Conservation (phyloP, 805 yeast genomes). For the Starmerella bacillaris region DNA sequence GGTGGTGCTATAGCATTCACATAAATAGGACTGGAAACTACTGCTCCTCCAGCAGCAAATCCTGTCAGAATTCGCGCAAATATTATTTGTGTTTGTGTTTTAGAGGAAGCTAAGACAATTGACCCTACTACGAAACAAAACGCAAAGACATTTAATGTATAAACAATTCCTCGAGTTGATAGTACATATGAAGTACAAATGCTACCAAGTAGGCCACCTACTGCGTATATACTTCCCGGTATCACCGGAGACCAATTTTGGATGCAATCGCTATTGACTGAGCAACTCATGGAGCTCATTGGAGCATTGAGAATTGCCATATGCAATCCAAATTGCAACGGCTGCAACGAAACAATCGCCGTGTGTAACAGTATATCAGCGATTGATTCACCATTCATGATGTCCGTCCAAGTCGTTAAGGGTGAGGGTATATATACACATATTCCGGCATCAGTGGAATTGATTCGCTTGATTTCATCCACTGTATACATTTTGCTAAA, state of each 20-base stretch:
- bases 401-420: no score
- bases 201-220: conserved; percentile 73
- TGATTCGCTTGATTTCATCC: no score
- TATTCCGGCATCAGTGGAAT: no score
- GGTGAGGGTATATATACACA: no score
- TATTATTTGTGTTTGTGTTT: conserved; percentile 28
- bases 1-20: conserved; percentile 67
- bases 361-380: neutral
- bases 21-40: conserved; percentile 70
- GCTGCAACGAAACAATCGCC: conserved; percentile 25
- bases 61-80: conserved; percentile 69
- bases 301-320: conserved; percentile 92
- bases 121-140: conserved; percentile 43
- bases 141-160: conserved; percentile 33
- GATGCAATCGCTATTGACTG: conserved; percentile 31
- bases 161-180: conserved; percentile 45
- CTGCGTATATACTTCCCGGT: conserved; percentile 58
- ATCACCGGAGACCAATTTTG: conserved; percentile 45
- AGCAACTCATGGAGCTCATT: conserved; percentile 47
- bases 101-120: conserved; percentile 35
- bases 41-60: conserved; percentile 67
- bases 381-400: neutral
- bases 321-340: conserved; percentile 85
- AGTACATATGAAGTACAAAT: conserved; percentile 47
- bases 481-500: no score